phyloP scores from a whole-genome alignment of 805 yeast genomes.

The Zygosaccharomyces siamensis region DNA sequence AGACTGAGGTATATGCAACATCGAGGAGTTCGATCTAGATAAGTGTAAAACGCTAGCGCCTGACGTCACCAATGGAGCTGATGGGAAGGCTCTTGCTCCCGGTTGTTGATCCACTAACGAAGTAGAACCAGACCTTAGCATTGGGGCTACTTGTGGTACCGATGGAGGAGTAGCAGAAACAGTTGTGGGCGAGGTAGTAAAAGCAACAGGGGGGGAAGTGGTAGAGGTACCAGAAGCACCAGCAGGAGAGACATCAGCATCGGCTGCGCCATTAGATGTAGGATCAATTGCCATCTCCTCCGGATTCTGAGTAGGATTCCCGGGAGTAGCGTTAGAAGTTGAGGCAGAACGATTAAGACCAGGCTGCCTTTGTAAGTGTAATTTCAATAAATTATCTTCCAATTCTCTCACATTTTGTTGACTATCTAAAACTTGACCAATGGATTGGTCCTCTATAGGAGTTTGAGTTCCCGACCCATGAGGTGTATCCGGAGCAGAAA shows the following conservation, averaged over 20 bases:
- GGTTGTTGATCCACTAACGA: neutral
- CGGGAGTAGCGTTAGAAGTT: constrained; percentile 1
- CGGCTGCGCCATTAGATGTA: neutral
- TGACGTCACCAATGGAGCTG: constrained; percentile 1
- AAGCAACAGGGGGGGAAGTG: no score
- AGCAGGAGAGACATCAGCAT: neutral
- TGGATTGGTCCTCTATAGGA: constrained; percentile 21
- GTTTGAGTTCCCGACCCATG: constrained; percentile 31
- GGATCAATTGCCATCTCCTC: neutral
- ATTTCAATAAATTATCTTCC: constrained; percentile 14
- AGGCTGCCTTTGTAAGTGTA: constrained; percentile 17
- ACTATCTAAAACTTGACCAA: constrained; percentile 22
- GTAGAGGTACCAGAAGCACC: neutral
- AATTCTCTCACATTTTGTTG: constrained; percentile 36
- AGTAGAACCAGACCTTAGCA: constrained; percentile 3
- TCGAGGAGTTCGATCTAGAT: constrained; percentile 3
- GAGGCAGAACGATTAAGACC: neutral
- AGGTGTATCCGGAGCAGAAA: constrained; percentile 35
- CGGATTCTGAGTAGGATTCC: neutral
- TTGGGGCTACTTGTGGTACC: neutral
- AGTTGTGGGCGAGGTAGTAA: no score
- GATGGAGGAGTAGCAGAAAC: neutral
- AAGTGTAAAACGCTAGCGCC: constrained; percentile 2
- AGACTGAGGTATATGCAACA: constrained; percentile 38
- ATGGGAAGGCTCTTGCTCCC: neutral